Base-by-base conservation (phyloP, 2,329 filamentous ascomycete species). In the Ophiostoma piceae region DNA sequence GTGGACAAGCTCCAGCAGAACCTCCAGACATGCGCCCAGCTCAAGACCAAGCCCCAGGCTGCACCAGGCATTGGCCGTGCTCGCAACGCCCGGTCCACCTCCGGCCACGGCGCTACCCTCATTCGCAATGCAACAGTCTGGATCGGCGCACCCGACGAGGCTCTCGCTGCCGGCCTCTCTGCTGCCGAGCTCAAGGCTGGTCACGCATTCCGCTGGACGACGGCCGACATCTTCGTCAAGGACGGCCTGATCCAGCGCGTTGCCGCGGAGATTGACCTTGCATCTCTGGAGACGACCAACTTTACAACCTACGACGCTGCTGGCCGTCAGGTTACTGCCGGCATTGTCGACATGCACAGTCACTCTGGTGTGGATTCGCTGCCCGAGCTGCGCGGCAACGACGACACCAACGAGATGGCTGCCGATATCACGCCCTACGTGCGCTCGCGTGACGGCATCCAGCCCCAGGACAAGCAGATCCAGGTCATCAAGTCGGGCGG, bases 311-410 rank as follows among this genome's bases (percentile, higher is more conserved):
- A 83, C 76, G 81, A 90, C 69, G 88, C 87, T 4, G 76, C 82
- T 35, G 88, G 89, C 1, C 83, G 87, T 2, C 86, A 83, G 70
- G 79, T 91, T 26, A 91, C 89, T 0, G 82, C 83, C 8, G 89
- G 89, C 19, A 87, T 91, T 74, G 86, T 91, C 66, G 89, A 91
- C 75, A 90, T 91, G 87, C 89, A 92, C 77, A 87, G 84, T 43
- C 89, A 91, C 75, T 83, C 87, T 1, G 87, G 88, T 8, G 84
- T 89, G 0, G 80, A 83, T 39, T 81, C 84, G 19, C 77, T 90
- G n/a, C 88, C 88, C 0, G 76, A 75, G 1, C 80, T 90, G 1
- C 70, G 74, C 1, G 87, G 85, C 22, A 85, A 82, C 71, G 79
- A 82, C 0, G 89, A 91, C 73, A 82, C 79, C 68, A 91, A 91